These are phyloP conservation scores for Sporothrix pallida DNA, from an alignment of 2,329 filamentous ascomycete species.

Conservation along the genomic window DNA sequence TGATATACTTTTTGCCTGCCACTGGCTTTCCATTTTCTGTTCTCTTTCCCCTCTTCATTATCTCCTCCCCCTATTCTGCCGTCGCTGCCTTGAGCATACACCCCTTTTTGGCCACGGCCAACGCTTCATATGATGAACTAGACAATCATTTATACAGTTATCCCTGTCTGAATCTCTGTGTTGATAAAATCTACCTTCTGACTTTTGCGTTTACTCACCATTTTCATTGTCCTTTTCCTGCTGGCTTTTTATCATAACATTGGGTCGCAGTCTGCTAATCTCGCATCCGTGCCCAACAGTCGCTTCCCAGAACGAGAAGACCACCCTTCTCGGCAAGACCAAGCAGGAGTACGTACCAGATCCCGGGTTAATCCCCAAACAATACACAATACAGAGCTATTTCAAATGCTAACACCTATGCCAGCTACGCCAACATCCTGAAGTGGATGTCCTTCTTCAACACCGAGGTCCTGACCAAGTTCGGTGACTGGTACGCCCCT, in stretches of 20 bases:
- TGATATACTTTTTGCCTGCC: constrained; percentile 3
- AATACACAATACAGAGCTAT: background rate
- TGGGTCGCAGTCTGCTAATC: constrained; percentile 38
- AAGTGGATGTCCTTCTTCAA: constrained; percentile 99
- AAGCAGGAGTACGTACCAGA: constrained; percentile 83
- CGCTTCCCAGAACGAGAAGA: constrained; percentile 99
- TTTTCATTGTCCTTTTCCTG: constrained; percentile 45
- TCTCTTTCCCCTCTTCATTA: background rate
- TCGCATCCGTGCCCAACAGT: constrained; percentile 60
- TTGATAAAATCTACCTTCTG: constrained; percentile 92
- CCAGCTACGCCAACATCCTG: constrained; percentile 89
- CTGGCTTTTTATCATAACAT: constrained; percentile 28
- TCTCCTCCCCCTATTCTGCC: background rate
- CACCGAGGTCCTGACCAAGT: constrained; percentile 74
- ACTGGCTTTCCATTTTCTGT: constrained; percentile 28
- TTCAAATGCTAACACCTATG: constrained; percentile 13
- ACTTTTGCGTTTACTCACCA: constrained; percentile 51
- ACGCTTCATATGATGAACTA: constrained; percentile 67
- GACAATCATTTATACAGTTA: constrained; percentile 82
- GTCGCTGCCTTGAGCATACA: background rate
- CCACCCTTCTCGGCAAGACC: constrained; percentile 97
- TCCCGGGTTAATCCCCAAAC: background rate
- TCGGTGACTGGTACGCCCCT: constrained; percentile 85
- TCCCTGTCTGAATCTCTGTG: constrained; percentile 94
- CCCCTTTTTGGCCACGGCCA: background rate